phyloP scores from a whole-genome alignment of 441 rosid species.

The Populus hybrid region DNA sequence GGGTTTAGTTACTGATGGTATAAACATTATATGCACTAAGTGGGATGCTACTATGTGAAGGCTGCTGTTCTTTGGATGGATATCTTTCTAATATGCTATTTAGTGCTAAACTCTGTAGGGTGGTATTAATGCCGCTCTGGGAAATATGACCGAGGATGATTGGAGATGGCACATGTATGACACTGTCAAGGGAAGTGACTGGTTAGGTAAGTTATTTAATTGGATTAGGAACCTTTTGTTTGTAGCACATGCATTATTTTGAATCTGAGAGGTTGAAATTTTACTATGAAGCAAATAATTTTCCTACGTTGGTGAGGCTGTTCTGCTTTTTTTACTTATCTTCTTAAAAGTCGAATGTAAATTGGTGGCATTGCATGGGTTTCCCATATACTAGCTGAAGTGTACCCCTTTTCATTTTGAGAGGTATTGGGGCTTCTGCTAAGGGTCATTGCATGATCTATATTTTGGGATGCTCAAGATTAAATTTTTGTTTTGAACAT shows the following conservation, averaged over 20 bases:
- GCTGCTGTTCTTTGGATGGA: conserved; percentile 5
- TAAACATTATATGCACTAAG: not conserved
- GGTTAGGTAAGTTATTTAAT: conserved; percentile 63
- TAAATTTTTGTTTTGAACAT: not conserved
- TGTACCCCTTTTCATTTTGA: not conserved
- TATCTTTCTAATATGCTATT: conserved; percentile 9
- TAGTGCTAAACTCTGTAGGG: conserved; percentile 46
- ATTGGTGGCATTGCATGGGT: not conserved
- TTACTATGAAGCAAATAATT: not conserved
- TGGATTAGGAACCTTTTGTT: not conserved
- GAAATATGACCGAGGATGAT: conserved; percentile 94
- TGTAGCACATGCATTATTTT: not conserved
- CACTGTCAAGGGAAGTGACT: conserved; percentile 96
- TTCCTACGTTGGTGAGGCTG: not conserved
- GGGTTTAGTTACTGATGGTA: not conserved
- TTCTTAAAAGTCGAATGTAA: not conserved
- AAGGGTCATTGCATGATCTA: not conserved
- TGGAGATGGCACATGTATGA: conserved; percentile 99
- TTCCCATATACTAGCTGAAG: not conserved
- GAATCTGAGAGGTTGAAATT: not conserved
- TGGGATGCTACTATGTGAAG: not conserved
- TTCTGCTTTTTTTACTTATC: not conserved
- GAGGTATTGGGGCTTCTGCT: not conserved
- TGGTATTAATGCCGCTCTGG: conserved; percentile 96
- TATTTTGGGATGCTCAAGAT: not conserved